Evolutionary conservation across 2,329 filamentous ascomycete genomes (phyloP).

Genomic region (Arthrinium phaeospermum): DNA sequence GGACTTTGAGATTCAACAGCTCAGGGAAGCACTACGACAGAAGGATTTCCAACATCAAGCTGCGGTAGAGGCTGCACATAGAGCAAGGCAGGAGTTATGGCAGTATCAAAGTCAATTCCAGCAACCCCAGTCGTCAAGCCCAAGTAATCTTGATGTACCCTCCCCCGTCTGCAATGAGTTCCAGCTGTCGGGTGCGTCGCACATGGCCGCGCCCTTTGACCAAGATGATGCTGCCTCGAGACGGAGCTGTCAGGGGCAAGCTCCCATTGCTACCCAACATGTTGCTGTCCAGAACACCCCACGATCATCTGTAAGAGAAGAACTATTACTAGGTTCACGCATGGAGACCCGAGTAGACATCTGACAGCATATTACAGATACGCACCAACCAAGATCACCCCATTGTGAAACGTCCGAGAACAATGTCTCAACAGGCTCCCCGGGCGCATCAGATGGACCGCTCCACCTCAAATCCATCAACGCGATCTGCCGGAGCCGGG

Average conservation of each 20-base stretch:
- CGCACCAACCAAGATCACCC: conserved; percentile 30
- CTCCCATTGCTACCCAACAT: conserved; percentile 25
- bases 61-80: conserved; percentile 32
- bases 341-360: conserved; percentile 23
- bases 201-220: conserved; percentile 27
- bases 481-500: conserved; percentile 41
- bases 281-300: conserved; percentile 16
- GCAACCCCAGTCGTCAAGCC: conserved; percentile 32
- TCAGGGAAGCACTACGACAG: conserved; percentile 33
- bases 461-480: conserved; percentile 48
- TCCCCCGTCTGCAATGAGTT: conserved; percentile 35
- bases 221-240: conserved; percentile 34
- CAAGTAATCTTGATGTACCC: conserved; percentile 29
- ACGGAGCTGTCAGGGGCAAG: conserved; percentile 30
- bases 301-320: conserved; percentile 36
- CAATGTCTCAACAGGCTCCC: conserved; percentile 40
- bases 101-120: conserved; percentile 34
- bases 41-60: conserved; percentile 28
- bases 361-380: conserved; percentile 34
- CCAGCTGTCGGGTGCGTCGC: conserved; percentile 34
- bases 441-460: conserved; percentile 50
- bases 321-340: conserved; percentile 20
- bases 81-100: conserved; percentile 32
- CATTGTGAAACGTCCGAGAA: conserved; percentile 39
- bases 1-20: conserved; percentile 35